Evolutionary conservation across 257 asterid species (phyloP).

Genomic region (Capsicum baccatum): DNA sequence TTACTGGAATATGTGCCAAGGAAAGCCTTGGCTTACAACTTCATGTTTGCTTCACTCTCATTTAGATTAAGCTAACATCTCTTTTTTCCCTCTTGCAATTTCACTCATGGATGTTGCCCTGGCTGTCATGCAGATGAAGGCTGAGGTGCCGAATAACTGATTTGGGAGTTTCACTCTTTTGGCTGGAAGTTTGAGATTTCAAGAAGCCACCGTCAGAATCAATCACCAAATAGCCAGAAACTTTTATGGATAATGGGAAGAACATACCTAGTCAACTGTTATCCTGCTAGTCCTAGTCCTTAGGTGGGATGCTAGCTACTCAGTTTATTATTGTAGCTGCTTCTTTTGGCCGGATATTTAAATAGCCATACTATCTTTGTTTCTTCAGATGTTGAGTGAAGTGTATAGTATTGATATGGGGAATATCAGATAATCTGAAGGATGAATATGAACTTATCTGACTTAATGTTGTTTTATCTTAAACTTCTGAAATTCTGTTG

Average conservation of each 20-base stretch:
- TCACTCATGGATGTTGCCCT: neutral
- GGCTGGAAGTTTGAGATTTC: neutral
- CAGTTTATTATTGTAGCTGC: neutral
- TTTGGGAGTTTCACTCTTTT: neutral
- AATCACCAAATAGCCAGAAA: neutral
- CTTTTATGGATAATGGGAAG: neutral
- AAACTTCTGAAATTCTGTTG: neutral
- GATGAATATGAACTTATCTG: neutral
- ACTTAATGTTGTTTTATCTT: neutral
- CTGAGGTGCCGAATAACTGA: neutral
- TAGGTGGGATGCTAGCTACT: neutral
- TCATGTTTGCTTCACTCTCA: neutral
- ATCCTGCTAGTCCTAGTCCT: too few species aligned
- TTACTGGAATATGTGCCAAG: neutral
- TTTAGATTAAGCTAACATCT: neutral
- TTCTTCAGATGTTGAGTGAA: neutral
- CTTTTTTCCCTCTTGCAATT: neutral
- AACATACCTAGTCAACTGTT: neutral
- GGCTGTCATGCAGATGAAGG: neutral
- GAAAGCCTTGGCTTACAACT: neutral
- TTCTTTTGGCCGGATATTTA: neutral
- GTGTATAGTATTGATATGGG: neutral
- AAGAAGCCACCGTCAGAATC: constrained; percentile 1
- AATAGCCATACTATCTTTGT: neutral
- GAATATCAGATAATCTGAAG: neutral